Evolutionary conservation across 805 yeast species (phyloP).

Genomic region (Wickerhamiella slavikovae): DNA sequence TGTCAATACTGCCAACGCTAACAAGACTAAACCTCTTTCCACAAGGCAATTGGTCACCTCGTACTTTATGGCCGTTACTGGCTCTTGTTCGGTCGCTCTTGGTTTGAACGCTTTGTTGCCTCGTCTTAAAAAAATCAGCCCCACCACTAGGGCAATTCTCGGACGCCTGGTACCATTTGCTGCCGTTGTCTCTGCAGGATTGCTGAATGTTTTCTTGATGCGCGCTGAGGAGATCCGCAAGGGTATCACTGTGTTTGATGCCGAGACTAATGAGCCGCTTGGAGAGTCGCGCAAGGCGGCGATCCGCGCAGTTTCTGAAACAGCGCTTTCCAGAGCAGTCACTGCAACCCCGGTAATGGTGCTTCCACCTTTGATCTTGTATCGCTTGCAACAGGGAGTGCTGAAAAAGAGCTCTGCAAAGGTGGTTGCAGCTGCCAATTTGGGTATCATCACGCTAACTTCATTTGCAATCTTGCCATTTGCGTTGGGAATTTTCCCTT

Average conservation of each 20-base stretch:
- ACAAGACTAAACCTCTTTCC: slow-evolving; percentile 80
- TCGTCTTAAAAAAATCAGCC: slow-evolving; percentile 44
- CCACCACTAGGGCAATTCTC: slow-evolving; percentile 47
- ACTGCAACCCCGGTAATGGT: slow-evolving; percentile 98
- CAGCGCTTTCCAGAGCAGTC: slow-evolving; percentile 85
- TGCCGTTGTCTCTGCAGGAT: slow-evolving; percentile 94
- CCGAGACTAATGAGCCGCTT: slow-evolving; percentile 19
- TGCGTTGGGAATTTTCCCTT: slow-evolving; percentile 92
- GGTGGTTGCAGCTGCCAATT: slow-evolving; percentile 48
- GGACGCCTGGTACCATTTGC: slow-evolving; percentile 93
- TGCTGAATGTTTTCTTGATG: slow-evolving; percentile 92
- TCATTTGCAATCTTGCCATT: slow-evolving; percentile 80
- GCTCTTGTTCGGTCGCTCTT: slow-evolving; percentile 87
- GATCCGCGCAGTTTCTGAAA: slow-evolving; percentile 81
- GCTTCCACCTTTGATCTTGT: slow-evolving; percentile 71
- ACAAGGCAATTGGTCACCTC: slow-evolving; percentile 58
- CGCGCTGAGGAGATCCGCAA: slow-evolving; percentile 77
- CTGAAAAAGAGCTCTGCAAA: slow-evolving; percentile 48
- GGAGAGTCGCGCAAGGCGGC: slow-evolving; percentile 80
- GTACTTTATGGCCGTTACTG: slow-evolving; percentile 75
- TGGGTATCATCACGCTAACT: slow-evolving; percentile 70
- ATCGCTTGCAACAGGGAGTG: slow-evolving; percentile 49
- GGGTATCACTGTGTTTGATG: slow-evolving; percentile 22
- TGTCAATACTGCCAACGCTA: slow-evolving; percentile 86
- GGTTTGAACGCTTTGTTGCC: slow-evolving; percentile 91